Conservation (phyloP, 2,329 filamentous ascomycete species). For the Colletotrichum costaricense region DNA sequence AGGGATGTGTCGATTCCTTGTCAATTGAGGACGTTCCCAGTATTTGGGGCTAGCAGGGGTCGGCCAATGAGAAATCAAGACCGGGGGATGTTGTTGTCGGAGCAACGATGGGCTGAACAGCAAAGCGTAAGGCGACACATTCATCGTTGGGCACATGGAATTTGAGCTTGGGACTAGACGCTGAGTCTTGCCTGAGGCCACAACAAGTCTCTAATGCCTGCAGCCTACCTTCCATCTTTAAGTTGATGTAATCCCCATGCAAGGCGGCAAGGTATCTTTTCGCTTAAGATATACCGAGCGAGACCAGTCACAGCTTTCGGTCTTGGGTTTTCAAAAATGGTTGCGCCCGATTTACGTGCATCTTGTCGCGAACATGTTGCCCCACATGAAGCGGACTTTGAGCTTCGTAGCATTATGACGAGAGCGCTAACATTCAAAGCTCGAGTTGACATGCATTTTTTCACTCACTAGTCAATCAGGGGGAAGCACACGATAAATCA, state of each 20-base stretch:
- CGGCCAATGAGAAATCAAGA: conserved; percentile 29
- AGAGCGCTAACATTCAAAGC: background rate
- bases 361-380: background rate
- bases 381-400: too few species aligned
- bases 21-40: conserved; percentile 30
- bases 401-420: too few species aligned
- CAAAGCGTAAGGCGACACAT: conserved; percentile 13
- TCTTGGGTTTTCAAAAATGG: background rate
- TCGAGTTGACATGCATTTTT: background rate
- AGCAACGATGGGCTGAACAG: conserved; percentile 37
- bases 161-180: background rate
- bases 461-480: too few species aligned
- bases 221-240: background rate
- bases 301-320: background rate
- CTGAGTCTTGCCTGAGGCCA: conserved; percentile 13
- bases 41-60: conserved; percentile 37
- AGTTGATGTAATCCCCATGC: background rate
- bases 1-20: conserved; percentile 36
- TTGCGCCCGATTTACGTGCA: background rate
- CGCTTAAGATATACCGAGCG: background rate
- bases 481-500: background rate
- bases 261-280: background rate
- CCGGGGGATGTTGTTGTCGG: conserved; percentile 38
- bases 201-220: too few species aligned
- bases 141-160: conserved; percentile 21